Conservation (phyloP, 2,329 filamentous ascomycete genomes). For the Ceratocystis destructans region DNA sequence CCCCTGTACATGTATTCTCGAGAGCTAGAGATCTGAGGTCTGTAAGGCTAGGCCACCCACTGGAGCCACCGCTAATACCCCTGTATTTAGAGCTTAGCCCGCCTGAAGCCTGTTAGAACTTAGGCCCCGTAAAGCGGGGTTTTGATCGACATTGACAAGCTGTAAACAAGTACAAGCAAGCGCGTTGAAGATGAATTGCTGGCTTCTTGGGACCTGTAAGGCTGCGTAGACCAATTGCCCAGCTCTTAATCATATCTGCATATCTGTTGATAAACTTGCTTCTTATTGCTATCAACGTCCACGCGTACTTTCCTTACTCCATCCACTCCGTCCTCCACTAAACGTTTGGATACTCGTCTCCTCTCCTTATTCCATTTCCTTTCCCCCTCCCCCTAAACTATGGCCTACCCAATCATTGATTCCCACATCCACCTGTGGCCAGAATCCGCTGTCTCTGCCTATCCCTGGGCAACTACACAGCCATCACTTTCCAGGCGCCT, state of each 20-base stretch:
- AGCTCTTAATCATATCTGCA: too few species aligned
- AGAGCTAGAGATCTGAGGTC: background rate
- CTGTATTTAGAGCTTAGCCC: background rate
- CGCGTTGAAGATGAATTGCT: background rate
- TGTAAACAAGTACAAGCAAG: background rate
- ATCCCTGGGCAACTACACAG: slow-evolving; percentile 54
- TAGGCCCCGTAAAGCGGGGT: background rate
- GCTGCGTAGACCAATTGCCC: too few species aligned
- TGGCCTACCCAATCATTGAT: slow-evolving; percentile 56
- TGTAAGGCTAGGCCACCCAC: background rate
- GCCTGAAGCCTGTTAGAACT: background rate
- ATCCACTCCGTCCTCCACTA: too few species aligned
- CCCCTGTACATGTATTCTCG: background rate
- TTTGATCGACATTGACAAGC: background rate
- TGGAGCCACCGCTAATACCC: background rate
- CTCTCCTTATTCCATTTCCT: background rate
- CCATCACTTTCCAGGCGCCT: slow-evolving; percentile 49
- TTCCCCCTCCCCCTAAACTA: slow-evolving; percentile 20
- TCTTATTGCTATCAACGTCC: too few species aligned
- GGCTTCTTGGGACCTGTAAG: background rate
- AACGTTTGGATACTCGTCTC: background rate
- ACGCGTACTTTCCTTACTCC: too few species aligned
- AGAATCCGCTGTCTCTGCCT: slow-evolving; percentile 46
- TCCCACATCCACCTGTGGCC: slow-evolving; percentile 87
- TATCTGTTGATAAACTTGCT: too few species aligned